Base-by-base conservation (phyloP, 2,329 filamentous ascomycete genomes). In the Pyrenochaeta sp. region DNA sequence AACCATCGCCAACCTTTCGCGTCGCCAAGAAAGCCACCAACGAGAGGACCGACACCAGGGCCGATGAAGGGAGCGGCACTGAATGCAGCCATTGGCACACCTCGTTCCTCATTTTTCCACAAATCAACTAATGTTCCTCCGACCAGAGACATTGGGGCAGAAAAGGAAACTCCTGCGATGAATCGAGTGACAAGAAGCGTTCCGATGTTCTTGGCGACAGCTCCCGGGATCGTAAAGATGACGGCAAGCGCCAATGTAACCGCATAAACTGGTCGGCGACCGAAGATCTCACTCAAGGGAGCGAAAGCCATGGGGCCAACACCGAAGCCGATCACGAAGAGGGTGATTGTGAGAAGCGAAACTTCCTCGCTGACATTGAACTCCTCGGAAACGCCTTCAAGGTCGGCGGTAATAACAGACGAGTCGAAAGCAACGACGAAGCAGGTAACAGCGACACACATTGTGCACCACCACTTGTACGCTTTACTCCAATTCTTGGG, bases 1-100 rank as follows among this genome's bases (percentile, higher is more conserved):
- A 95, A 82, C 91, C 91, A 95, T 64, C 91, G 82, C 92, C 92
- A 95, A 37, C 89, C 89, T 0, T 82, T 78, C 0, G 85, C 85
- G 66, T 93, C 90, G 7, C 85, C 84, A 1, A 95, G 81, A 73
- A 88, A 96, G 1, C 74, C 92, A 64, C 92, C 93, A 6, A 90
- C 84, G 0, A 96, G 65, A 13, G 81, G 81, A 3, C 79, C 74
- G n/a, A 80, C 88, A 1, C 90, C 91, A 48, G 92, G 92, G 0
- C 92, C 92, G 44, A 94, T 84, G 72, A 95, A 95, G 0, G 92
- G 92, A 0, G 91, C 91, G 2, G 91, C 91, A 12, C 86, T 90
- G 76, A 95, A 96, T 15, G 90, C 90, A 2, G 91, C 91, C 91
- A 96, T 95, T 19, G 92, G 91, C 1, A 95, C 89, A 69, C 91